phyloP scores from a whole-genome alignment of 2,329 filamentous ascomycete genomes.

The Neurospora sp. region DNA sequence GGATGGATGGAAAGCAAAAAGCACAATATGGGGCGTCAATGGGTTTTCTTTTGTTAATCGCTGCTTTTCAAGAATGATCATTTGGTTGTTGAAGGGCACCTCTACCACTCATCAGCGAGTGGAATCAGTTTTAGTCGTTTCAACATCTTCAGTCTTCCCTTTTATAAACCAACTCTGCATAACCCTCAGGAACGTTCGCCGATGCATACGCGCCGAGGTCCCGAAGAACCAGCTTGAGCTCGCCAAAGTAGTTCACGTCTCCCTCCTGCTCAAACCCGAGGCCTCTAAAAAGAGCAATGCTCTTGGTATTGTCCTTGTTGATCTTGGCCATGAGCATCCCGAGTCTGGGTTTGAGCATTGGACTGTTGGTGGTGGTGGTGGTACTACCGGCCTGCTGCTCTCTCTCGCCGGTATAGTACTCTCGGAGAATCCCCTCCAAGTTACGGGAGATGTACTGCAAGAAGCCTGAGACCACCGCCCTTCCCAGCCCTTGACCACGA shows the following conservation, averaged over 20 bases:
- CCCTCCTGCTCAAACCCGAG: constrained; percentile 44
- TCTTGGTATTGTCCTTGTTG: constrained; percentile 43
- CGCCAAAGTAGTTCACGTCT: constrained; percentile 48
- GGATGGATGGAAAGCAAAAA: constrained; percentile 2
- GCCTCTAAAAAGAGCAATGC: constrained; percentile 39
- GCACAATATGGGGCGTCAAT: not conserved
- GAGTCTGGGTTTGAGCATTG: constrained; percentile 9
- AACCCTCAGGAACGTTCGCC: constrained; percentile 11
- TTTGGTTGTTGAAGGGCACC: not conserved
- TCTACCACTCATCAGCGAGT: not conserved
- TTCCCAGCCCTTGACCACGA: constrained; percentile 55
- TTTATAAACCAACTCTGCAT: constrained; percentile 17
- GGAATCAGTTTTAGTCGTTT: not conserved
- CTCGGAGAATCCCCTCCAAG: constrained; percentile 41
- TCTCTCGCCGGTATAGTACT: constrained; percentile 30
- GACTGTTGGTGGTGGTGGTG: constrained; percentile 2
- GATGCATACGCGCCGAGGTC: constrained; percentile 15
- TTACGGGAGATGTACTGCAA: constrained; percentile 55
- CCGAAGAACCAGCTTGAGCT: constrained; percentile 40
- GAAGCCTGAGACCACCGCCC: constrained; percentile 55
- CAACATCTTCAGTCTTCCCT: constrained; percentile 4
- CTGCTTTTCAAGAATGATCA: too few relatives aligned
- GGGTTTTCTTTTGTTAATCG: not conserved
- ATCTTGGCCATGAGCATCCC: constrained; percentile 32
- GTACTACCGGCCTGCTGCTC: not conserved